phyloP scores from a whole-genome alignment of 306 rosid species.

The Trifolium fragiferum region DNA sequence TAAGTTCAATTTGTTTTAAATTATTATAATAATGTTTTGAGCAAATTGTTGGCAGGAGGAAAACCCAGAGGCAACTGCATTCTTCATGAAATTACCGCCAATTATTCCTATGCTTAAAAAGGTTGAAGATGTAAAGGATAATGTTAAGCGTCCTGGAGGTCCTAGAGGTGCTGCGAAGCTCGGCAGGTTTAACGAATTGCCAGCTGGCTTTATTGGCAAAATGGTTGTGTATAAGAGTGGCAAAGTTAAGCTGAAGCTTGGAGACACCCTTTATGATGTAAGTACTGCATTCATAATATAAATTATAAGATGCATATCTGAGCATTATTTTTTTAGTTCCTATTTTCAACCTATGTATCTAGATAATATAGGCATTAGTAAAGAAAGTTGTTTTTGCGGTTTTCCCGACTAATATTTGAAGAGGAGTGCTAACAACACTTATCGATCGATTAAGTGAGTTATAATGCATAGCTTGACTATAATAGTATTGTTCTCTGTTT shows the following conservation, averaged over 20 bases:
- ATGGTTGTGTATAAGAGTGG: constrained; percentile 84
- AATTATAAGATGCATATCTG: constrained; percentile 12
- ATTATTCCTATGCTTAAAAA: constrained; percentile 53
- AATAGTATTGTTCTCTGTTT: not conserved
- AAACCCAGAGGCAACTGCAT: constrained; percentile 60
- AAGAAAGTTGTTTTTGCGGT: not conserved
- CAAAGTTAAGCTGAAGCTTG: constrained; percentile 77
- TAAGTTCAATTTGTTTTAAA: constrained; percentile 30
- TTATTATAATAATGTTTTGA: constrained; percentile 31
- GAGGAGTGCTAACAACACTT: too few relatives aligned
- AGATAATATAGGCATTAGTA: not conserved
- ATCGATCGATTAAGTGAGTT: too few relatives aligned
- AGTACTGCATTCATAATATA: constrained; percentile 44
- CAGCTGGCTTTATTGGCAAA: constrained; percentile 84
- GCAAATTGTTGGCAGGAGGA: constrained; percentile 67
- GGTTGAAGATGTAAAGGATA: constrained; percentile 40
- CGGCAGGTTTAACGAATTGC: constrained; percentile 55
- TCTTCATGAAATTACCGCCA: constrained; percentile 68
- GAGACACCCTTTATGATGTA: constrained; percentile 79
- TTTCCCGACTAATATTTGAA: not conserved
- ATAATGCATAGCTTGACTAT: constrained; percentile 1
- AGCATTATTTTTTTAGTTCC: constrained; percentile 12
- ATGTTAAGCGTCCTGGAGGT: constrained; percentile 39
- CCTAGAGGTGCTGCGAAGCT: constrained; percentile 38
- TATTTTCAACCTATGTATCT: not conserved